phyloP scores from a whole-genome alignment of 768 basidiomycete genomes.

The Macrolepiota albuminosa region DNA sequence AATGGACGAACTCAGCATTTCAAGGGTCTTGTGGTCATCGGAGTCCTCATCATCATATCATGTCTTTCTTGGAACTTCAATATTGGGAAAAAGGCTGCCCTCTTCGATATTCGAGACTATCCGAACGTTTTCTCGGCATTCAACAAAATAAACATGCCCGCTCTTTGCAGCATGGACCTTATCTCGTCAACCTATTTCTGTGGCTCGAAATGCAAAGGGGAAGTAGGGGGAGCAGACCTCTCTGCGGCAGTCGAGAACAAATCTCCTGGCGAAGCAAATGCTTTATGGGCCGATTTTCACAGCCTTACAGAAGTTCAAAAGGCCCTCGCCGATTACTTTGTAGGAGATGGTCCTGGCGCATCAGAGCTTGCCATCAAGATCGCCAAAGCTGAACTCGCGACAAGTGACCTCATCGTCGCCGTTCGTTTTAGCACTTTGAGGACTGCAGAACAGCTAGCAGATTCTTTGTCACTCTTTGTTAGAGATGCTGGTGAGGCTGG shows the following conservation, averaged over 20 bases:
- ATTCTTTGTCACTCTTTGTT: conserved; percentile 34
- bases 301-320: conserved; percentile 36
- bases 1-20: not conserved
- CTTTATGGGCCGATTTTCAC: conserved; percentile 33
- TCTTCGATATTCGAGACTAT: not conserved
- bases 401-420: conserved; percentile 42
- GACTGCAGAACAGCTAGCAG: conserved; percentile 36
- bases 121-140: not conserved
- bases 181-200: conserved; percentile 2
- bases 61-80: not conserved
- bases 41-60: not conserved
- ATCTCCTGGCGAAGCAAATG: not conserved
- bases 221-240: not conserved
- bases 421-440: conserved; percentile 42
- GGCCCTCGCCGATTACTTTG: conserved; percentile 38
- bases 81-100: not conserved
- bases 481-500: conserved; percentile 37
- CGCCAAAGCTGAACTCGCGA: conserved; percentile 50
- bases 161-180: not conserved
- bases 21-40: not conserved
- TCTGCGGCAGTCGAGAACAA: not conserved
- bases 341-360: conserved; percentile 35
- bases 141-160: not conserved
- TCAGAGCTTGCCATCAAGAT: conserved; percentile 45
- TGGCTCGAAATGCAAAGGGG: not conserved